Evolutionary conservation across 257 asterid species (phyloP), one percentile per base, ranked within the genome.

Genomic region (Asclepias syriaca): DNA sequence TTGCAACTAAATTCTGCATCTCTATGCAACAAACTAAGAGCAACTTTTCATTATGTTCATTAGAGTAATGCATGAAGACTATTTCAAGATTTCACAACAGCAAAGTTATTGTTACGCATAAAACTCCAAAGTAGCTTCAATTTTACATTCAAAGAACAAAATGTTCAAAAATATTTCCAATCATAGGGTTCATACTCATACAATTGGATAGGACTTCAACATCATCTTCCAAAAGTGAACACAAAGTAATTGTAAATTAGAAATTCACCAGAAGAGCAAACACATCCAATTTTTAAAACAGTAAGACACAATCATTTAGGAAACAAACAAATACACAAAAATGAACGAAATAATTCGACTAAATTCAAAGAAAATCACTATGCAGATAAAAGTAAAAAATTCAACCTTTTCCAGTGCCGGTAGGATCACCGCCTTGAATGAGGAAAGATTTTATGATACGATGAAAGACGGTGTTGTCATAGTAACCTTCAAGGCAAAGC

Each of bases 401-500:
- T 65, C 74, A 94, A 94, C 98, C 97, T 86, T 78, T 71, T 75
- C 96, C 96, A 2, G 93, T 84, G 72, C 81, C 86, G 46, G 98
- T 88, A 57, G 96, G 98, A 69, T 91, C 97, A 70, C 98, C 98
- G 13, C 89, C 93, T 81, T 91, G 97, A 67, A 89, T 81, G 59
- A 94, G 96, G 83, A 88, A 91, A 50, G 90, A 81, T 60, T 91
- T 94, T 59, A 91, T 94, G 40, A 91, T 78, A 55, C 98, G 97
- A 74, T 94, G 97, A 80, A 94, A 91, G 69, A 86, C 86, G 54
- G 95, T 89, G 69, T 85, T 81, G 69, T 91, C 78, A 74, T 89
- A 94, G 84, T 88, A 94, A 32, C 98, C 95, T 75, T 94, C 98
- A 48, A 94, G 89, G 85, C 97, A 94, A 10, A 94, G 96, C 89